phyloP scores from a whole-genome alignment of 1,284 basidiomycete genomes.

The Marasmius sp. region DNA sequence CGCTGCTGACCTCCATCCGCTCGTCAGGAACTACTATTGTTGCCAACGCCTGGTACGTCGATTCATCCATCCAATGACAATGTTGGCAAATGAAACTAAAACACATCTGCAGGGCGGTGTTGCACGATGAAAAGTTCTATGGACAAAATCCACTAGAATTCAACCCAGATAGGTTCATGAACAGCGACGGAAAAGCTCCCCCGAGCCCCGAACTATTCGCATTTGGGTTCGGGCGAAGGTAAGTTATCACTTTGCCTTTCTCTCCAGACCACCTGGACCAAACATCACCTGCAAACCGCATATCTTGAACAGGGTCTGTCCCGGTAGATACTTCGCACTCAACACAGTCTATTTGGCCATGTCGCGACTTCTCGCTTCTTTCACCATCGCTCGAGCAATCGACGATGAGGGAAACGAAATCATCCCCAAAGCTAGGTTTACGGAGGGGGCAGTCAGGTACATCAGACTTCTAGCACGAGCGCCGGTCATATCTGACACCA shows the following conservation, averaged over 20 bases:
- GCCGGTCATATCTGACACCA: background rate
- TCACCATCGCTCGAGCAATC: background rate
- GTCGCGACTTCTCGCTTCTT: background rate
- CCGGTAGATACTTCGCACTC: background rate
- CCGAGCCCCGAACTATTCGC: background rate
- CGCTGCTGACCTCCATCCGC: background rate
- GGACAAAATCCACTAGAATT: conserved; percentile 13
- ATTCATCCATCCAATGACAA: background rate
- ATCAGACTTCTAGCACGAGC: background rate
- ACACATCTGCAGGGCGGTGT: conserved; percentile 1
- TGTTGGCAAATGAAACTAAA: background rate
- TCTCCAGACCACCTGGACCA: background rate
- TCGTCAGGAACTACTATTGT: background rate
- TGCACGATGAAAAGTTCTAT: conserved; percentile 45
- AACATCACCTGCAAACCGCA: background rate
- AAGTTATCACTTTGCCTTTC: conserved; percentile 5
- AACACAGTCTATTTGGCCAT: background rate
- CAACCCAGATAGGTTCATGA: conserved; percentile 40
- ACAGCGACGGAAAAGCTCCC: conserved; percentile 23
- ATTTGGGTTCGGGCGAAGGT: conserved; percentile 61
- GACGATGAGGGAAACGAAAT: background rate
- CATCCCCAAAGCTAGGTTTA: background rate
- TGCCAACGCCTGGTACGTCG: conserved; percentile 4
- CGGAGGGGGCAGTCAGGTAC: background rate
- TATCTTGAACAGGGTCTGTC: background rate